phyloP scores from a whole-genome alignment of 257 asterid genomes.

The Solanum neorickii region DNA sequence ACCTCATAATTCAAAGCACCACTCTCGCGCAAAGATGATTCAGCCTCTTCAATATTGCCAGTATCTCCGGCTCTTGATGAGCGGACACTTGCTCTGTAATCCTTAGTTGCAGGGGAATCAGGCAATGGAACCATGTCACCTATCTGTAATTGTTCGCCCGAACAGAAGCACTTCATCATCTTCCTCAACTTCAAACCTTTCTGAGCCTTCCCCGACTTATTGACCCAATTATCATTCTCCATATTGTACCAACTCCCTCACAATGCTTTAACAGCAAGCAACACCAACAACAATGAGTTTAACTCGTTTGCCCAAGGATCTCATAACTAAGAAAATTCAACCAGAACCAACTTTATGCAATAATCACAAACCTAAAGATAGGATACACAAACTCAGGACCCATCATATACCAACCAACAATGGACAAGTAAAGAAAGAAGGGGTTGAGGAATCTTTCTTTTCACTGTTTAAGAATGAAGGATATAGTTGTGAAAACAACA shows the following conservation, averaged over 20 bases:
- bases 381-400: background rate
- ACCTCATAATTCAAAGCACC: constrained; percentile 81
- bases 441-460: constrained; percentile 24
- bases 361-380: background rate
- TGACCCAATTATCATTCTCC: constrained; percentile 36
- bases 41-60: constrained; percentile 89
- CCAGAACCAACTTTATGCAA: background rate
- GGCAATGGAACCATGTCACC: constrained; percentile 46
- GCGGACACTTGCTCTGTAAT: constrained; percentile 31
- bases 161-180: constrained; percentile 60
- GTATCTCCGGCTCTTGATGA: constrained; percentile 51
- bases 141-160: constrained; percentile 36
- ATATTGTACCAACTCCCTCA: constrained; percentile 23
- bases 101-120: constrained; percentile 44
- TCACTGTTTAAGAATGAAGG: constrained; percentile 17
- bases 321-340: background rate
- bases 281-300: constrained; percentile 5
- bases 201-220: constrained; percentile 13
- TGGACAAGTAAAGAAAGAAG: background rate
- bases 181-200: constrained; percentile 24
- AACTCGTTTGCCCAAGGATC: background rate
- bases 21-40: constrained; percentile 71
- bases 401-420: background rate
- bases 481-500: constrained; percentile 3
- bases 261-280: constrained; percentile 13